Base-by-base conservation (phyloP, 2,329 filamentous ascomycete genomes). In the Aquanectria penicillioides region DNA sequence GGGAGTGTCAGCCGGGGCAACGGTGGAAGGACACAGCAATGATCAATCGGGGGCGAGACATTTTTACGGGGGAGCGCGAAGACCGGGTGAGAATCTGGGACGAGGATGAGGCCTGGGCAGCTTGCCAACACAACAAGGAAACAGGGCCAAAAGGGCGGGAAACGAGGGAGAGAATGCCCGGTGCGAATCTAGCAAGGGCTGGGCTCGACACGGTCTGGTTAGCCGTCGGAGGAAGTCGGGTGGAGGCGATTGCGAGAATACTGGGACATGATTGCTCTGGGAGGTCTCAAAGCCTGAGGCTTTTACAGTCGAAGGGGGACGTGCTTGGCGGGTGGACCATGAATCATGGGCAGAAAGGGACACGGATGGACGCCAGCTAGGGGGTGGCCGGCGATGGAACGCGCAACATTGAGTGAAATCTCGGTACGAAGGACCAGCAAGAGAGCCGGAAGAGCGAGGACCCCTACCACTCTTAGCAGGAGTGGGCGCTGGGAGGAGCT, bases 1-100 rank as follows among this genome's bases (percentile, higher is more conserved):
- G 67, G 66, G 69, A 69, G 68, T 64, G 71, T 73, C 71, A 74
- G 74, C 71, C 71, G 69, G 71, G 73, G 69, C 72, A 74, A 73
- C 66, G 70, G 66, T 69, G 68, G 66, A 61, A 65, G 38, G 65
- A 69, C 69, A 58, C 59, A 66, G 64, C 59, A 64, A 49, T 62
- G 67, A 66, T 66, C 56, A 67, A 68, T 70, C 51, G 55, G 68
- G n/a, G 59, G 60, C 71, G 69, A 70, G 68, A 74, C 64, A 73
- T 71, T 71, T 69, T 69, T 65, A 72, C 65, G 53, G 59, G 58
- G 50, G 56, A 57, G 47, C 33, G 44, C 48, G 46, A 56, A 59
- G 58, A 25, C 38, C 57, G 41, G 59, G 60, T 67, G 67, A 63
- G 43, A 63, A 65, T 59, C 41, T 36, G 51, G 55, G 40, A 53